Percentiles rank a stretch among this genome's conserved stretches.
These are phyloP conservation scores for Artemisia tridentata DNA, from an alignment of 129 eudicot species.

Conservation along the genomic window DNA sequence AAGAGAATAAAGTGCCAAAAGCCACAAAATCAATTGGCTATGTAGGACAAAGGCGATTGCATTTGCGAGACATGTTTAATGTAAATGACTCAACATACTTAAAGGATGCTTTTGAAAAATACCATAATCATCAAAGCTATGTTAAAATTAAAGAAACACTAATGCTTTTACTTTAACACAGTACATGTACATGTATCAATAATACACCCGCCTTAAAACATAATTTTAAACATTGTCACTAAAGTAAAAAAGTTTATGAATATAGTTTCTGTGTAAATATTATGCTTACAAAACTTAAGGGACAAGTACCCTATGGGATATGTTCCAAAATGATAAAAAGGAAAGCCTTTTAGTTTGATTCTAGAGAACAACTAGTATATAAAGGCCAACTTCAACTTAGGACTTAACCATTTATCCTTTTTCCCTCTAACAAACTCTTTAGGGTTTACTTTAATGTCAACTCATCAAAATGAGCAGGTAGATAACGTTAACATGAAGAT, in stretches of 20 bases:
- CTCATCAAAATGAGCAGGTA: constrained; percentile 36
- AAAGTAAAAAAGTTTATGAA: not conserved
- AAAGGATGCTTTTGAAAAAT: constrained; percentile 38
- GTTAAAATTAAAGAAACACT: constrained; percentile 27
- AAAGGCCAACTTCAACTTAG: constrained; percentile 27
- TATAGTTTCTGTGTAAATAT: constrained; percentile 18
- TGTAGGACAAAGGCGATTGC: constrained; percentile 26
- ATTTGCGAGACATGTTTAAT: constrained; percentile 40
- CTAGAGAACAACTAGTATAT: constrained; percentile 31
- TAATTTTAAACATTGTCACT: not conserved
- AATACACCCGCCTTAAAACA: not conserved
- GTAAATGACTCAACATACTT: constrained; percentile 32
- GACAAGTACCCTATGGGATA: constrained; percentile 38
- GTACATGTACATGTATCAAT: not conserved
- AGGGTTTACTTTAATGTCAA: constrained; percentile 31
- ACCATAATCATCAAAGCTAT: constrained; percentile 28
- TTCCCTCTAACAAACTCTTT: constrained; percentile 4
- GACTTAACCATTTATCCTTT: constrained; percentile 23
- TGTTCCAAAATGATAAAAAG: constrained; percentile 42
- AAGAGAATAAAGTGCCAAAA: constrained; percentile 20
- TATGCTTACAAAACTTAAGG: constrained; percentile 41
- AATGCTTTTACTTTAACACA: constrained; percentile 26
- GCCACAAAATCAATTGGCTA: constrained; percentile 17
- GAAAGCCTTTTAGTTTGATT: constrained; percentile 34
- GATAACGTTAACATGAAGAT: constrained; percentile 36